Base-by-base conservation (phyloP, 176 grass and related monocot genomes). In the Ananas comosus region DNA sequence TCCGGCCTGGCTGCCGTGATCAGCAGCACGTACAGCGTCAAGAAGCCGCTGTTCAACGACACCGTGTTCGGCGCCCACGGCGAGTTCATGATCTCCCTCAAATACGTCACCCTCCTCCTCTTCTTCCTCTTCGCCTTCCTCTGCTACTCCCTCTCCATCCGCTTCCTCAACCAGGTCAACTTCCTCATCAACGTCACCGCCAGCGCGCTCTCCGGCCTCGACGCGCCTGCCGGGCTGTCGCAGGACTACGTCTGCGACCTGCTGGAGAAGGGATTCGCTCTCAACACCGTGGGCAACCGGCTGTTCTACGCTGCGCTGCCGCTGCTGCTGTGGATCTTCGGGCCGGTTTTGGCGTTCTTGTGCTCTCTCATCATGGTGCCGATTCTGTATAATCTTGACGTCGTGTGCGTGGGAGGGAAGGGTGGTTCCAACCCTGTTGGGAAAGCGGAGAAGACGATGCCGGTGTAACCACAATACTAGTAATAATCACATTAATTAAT, bases 41-140 rank as follows among this genome's bases (percentile, higher is more conserved):
- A 93, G 84, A 81, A 84, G 63, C 94, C 94, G 25, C 56, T 42
- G 33, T 74, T 99, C 0, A 90, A 86, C 72, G 89, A 99, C 66
- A 11, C 87, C 25, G 82, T 93, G 11, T 84, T 90, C 68, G 94
- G 94, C 50, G 94, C 89, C 8, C 94, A 99, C 69, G 94, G 89
- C 64, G 89, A 99, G 84, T 85, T 93, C 87, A 90, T 90, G 86
- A 74, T 97, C 63, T 85, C 89, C 71, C 86, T 97, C 79, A 97
- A 97, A 78, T 97, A 97, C 77, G 94, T 90, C 1, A 77, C 79
- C 25, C 82, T 97, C 51, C 84, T 97, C 66, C 65, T 97, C 13
- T 10, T 88, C 77, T 90, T 90, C 80, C 72, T 99, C 79, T 76
- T 91, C 74, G 61, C 87, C 84, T 99, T 99, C 86, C 74, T 99